A percentile compares a stretch with the other conserved stretches of the same genome.
phyloP scores from a whole-genome alignment of 176 grass and related monocot species.

The Ananas comosus region DNA sequence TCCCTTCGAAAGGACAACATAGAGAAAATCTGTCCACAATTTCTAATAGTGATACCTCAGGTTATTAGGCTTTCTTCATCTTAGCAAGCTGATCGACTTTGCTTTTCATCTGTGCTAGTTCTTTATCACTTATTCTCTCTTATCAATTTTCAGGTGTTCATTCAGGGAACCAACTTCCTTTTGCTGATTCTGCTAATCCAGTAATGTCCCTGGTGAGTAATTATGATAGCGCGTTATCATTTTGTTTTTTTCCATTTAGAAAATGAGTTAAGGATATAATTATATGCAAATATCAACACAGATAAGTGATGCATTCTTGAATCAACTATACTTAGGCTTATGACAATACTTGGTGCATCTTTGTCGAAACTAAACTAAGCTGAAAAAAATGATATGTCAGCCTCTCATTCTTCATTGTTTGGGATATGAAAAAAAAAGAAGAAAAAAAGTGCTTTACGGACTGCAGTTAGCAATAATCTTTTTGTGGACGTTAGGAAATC shows the following conservation, averaged over 20 bases:
- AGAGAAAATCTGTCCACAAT: slow-evolving; percentile 27
- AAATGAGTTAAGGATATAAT: not conserved
- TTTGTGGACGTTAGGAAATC: too few species aligned
- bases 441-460: too few species aligned
- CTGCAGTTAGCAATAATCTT: too few species aligned
- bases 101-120: not conserved
- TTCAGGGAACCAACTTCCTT: slow-evolving; percentile 55
- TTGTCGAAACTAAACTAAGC: too few species aligned
- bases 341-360: too few species aligned
- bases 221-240: not conserved
- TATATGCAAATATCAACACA: not conserved
- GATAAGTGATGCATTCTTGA: too few species aligned
- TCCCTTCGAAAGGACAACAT: slow-evolving; percentile 19
- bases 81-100: not conserved
- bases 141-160: slow-evolving; percentile 19
- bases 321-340: too few species aligned
- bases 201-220: slow-evolving; percentile 89
- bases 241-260: not conserved
- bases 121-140: not conserved
- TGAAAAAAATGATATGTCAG: too few species aligned
- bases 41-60: slow-evolving; percentile 52
- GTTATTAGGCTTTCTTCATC: slow-evolving; percentile 15
- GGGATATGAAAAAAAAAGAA: too few species aligned
- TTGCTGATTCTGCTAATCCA: slow-evolving; percentile 86
- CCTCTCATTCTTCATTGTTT: too few species aligned